Conservation (phyloP, 192 early-diverging fungal genomes). For the Coemansia sp. region DNA sequence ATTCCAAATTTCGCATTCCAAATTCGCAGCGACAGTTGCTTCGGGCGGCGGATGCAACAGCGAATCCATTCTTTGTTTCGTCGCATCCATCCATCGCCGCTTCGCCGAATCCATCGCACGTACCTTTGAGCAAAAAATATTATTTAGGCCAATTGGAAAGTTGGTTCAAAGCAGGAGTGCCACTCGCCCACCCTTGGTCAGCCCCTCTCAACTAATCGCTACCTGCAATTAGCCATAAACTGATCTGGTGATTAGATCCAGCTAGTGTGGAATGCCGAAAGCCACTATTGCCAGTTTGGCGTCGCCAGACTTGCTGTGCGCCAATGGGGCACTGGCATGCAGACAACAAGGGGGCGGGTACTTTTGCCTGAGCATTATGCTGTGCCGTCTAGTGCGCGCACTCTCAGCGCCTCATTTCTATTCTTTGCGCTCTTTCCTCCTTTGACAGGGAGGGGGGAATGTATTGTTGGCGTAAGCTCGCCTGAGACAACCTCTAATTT, state of each 20-base stretch:
- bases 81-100: not conserved
- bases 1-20: not conserved
- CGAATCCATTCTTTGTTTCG: not conserved
- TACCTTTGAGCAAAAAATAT: slow-evolving; percentile 1
- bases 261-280: not conserved
- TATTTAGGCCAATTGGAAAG: not conserved
- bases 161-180: not conserved
- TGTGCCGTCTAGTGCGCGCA: not conserved
- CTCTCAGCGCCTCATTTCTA: not conserved
- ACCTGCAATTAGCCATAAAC: not conserved
- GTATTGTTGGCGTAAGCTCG: not conserved
- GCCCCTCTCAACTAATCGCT: not conserved
- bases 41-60: not conserved
- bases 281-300: not conserved
- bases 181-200: not conserved
- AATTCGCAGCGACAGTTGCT: not conserved
- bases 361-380: not conserved
- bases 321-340: not conserved
- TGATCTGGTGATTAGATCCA: not conserved
- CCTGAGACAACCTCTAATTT: not conserved
- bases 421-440: not conserved
- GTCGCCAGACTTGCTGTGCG: not conserved
- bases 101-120: not conserved
- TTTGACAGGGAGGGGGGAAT: not conserved
- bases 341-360: not conserved